These are phyloP conservation scores for Lepidium aucheri DNA, from an alignment of 345 rosid species.

Conservation along the genomic window DNA sequence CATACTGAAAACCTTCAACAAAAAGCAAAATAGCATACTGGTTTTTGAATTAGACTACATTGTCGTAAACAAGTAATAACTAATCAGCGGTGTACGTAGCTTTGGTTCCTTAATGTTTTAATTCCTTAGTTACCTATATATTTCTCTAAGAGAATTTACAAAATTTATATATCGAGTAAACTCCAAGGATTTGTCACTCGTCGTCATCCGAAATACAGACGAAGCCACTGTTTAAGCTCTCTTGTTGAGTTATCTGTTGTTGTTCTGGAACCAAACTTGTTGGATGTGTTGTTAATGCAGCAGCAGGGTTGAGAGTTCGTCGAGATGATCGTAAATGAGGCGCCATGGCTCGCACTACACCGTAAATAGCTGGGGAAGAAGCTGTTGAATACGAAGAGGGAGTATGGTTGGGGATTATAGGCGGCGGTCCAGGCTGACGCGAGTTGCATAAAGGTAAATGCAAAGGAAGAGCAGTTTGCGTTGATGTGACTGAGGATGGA, in stretches of 20 bases:
- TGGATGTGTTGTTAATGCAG: background rate
- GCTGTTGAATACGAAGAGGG: background rate
- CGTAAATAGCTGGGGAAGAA: background rate
- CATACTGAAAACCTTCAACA: too few relatives aligned
- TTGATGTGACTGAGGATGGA: background rate
- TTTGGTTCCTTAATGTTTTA: background rate
- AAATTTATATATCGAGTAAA: background rate
- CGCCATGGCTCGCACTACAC: background rate
- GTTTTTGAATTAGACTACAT: too few relatives aligned
- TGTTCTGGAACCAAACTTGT: conserved; percentile 1
- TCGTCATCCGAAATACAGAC: conserved; percentile 21
- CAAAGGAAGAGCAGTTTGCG: background rate
- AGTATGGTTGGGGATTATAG: conserved; percentile 7
- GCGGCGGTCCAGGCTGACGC: conserved; percentile 10
- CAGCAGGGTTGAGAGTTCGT: background rate
- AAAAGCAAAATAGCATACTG: too few relatives aligned
- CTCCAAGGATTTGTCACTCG: background rate
- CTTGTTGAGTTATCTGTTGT: background rate
- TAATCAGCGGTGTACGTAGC: too few relatives aligned
- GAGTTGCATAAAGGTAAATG: background rate
- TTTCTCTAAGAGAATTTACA: background rate
- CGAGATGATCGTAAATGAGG: conserved; percentile 20
- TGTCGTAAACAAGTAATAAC: too few relatives aligned
- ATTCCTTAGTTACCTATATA: background rate
- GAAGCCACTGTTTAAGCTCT: background rate